phyloP scores from a whole-genome alignment of 2,329 filamentous ascomycete genomes.

The Paraconiothyrium sp. region DNA sequence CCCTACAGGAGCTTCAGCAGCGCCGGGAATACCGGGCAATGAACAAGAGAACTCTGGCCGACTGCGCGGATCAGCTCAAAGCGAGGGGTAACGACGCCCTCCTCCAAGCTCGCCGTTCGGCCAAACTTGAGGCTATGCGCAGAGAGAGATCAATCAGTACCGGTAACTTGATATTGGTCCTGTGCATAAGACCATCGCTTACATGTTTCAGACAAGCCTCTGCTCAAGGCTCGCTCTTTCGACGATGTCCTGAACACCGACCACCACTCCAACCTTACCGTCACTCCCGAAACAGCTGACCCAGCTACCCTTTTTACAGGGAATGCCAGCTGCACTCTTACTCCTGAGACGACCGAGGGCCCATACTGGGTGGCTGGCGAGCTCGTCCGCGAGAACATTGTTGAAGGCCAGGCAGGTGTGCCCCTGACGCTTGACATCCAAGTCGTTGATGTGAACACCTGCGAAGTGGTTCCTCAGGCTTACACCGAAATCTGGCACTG shows the following conservation, averaged over 20 bases:
- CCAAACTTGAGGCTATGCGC: conserved; percentile 52
- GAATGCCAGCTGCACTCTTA: conserved; percentile 48
- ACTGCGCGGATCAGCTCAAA: conserved; percentile 53
- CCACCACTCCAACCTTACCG: conserved; percentile 42
- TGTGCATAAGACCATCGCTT: conserved; percentile 16
- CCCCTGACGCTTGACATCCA: conserved; percentile 62
- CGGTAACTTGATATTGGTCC: conserved; percentile 14
- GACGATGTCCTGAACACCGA: conserved; percentile 39
- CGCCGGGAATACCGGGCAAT: conserved; percentile 47
- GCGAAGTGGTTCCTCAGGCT: conserved; percentile 59
- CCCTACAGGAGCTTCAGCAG: conserved; percentile 46
- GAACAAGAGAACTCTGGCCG: conserved; percentile 52
- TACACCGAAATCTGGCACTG: conserved; percentile 65
- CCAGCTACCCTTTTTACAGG: conserved; percentile 39
- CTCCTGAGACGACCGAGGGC: conserved; percentile 44
- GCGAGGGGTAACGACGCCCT: conserved; percentile 52
- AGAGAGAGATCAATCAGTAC: conserved; percentile 41
- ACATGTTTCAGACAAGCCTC: conserved; percentile 32
- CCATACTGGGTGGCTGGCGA: conserved; percentile 60
- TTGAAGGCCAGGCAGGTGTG: conserved; percentile 60
- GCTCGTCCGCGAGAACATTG: conserved; percentile 59
- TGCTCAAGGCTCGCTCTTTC: conserved; percentile 39
- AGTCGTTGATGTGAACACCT: conserved; percentile 64
- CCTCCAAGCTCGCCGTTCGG: conserved; percentile 54
- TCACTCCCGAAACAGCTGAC: conserved; percentile 39